These are phyloP conservation scores for Dryas drummondii DNA, from an alignment of 306 rosid genomes.

Conservation along the genomic window DNA sequence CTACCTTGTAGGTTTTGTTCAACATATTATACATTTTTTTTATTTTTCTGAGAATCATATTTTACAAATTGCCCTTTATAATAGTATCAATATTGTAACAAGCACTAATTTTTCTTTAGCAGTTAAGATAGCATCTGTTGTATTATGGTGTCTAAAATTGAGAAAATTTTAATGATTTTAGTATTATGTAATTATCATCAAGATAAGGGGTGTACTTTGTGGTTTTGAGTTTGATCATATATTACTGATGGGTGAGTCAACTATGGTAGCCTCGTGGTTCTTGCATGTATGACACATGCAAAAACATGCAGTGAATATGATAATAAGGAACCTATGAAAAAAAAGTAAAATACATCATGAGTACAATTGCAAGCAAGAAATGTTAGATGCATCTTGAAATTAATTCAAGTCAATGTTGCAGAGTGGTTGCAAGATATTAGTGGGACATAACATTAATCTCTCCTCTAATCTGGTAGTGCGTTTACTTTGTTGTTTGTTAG, in stretches of 20 bases:
- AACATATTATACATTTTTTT: slow-evolving; percentile 8
- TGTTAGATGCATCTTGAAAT: not conserved
- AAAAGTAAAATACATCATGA: slow-evolving; percentile 11
- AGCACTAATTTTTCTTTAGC: not conserved
- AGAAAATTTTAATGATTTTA: not conserved
- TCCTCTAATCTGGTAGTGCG: slow-evolving; percentile 21
- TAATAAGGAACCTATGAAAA: not conserved
- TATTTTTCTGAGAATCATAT: not conserved
- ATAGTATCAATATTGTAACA: not conserved
- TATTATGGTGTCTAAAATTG: not conserved
- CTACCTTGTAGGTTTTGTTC: slow-evolving; percentile 26
- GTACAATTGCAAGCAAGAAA: not conserved
- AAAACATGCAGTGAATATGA: not conserved
- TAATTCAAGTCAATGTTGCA: slow-evolving; percentile 28
- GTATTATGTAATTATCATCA: not conserved
- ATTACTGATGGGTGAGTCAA: slow-evolving; percentile 19
- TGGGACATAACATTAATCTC: not conserved
- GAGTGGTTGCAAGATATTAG: slow-evolving; percentile 25
- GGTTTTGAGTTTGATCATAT: not conserved
- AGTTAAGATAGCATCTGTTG: not conserved
- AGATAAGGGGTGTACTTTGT: slow-evolving; percentile 4
- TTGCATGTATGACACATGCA: slow-evolving; percentile 41
- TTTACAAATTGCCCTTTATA: slow-evolving; percentile 1
- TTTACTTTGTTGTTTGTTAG: not conserved
- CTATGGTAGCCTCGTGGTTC: slow-evolving; percentile 21